Conservation (phyloP, 768 basidiomycete genomes). For the Lactarius tabidus region DNA sequence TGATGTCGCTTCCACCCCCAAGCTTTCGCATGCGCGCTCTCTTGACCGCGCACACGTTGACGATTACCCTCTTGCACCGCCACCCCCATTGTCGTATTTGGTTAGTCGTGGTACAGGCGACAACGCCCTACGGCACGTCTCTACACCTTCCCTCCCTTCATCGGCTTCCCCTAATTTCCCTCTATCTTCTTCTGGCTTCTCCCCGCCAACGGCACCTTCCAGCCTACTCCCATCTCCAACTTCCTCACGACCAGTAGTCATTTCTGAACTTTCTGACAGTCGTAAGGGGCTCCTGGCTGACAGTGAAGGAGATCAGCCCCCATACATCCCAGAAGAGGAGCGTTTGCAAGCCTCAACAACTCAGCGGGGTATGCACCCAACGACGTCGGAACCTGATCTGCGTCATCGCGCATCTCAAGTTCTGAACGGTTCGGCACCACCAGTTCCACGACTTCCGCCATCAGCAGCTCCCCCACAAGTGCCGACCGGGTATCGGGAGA, state of each 20-base stretch:
- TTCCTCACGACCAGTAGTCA: constrained; percentile 60
- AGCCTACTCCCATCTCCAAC: constrained; percentile 72
- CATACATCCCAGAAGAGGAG: constrained; percentile 21
- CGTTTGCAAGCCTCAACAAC: background rate
- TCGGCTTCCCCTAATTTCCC: constrained; percentile 52
- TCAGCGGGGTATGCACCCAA: constrained; percentile 42
- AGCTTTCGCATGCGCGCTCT: constrained; percentile 37
- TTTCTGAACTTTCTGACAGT: constrained; percentile 48
- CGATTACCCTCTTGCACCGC: constrained; percentile 77
- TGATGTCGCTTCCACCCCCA: constrained; percentile 35
- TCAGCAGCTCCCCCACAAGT: constrained; percentile 13
- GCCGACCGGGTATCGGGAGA: constrained; percentile 50
- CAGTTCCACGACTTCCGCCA: constrained; percentile 25
- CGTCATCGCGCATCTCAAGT: constrained; percentile 40
- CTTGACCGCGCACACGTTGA: constrained; percentile 50
- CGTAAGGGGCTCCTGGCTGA: constrained; percentile 43
- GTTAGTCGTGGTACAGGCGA: constrained; percentile 57
- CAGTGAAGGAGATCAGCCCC: constrained; percentile 38
- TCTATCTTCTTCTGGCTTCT: constrained; percentile 57
- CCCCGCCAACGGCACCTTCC: constrained; percentile 71
- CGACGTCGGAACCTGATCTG: constrained; percentile 60
- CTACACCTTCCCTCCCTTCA: constrained; percentile 66
- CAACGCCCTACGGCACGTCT: constrained; percentile 54
- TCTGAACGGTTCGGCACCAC: constrained; percentile 25
- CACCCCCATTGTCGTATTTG: constrained; percentile 87